Evolutionary conservation across 306 rosid species (phyloP), one percentile per base, ranked within the genome.

Genomic region (Dryas drummondii): DNA sequence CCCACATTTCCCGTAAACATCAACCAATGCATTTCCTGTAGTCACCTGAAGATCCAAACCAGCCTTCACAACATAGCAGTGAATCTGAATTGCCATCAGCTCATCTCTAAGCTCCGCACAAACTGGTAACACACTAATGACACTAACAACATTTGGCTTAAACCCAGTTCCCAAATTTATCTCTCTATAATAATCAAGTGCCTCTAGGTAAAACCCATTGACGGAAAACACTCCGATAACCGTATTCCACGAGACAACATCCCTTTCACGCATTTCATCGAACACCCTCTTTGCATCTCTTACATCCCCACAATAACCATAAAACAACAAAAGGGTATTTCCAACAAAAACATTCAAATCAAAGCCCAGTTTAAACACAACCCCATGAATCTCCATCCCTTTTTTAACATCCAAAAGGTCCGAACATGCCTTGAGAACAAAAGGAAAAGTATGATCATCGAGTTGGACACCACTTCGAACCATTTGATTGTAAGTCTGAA

Each of bases 1-100:
- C 74, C 94, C 85, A 71, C 97, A 87, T 82, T 94, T 94, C 71
- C 98, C 97, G 6, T 91, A 91, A 45, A 81, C 96, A 78, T 94
- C 93, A 66, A 94, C 83, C 81, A 94, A 78, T 0, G 90, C 89
- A 83, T 94, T 94, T 67, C 88, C 81, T 75, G 81, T 76, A 58
- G 83, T 91, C 10, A 88, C 78, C 15, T 83, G 82, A 73, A 53
- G 72, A 78, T 80, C 85, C 86, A 90, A 81, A 58, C 97, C 98
- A 83, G 76, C 88, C 85, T 94, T 94, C 82, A 78, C 71, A 71
- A 66, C 87, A 89, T 82, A 91, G 72, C 93, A 86, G 52, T 94
- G 98, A 47, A 91, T 80, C 42, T 82, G 50, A 19, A 84, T 79
- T 2, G 89, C 86, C 87, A 87, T 84, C 63, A 70, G 61, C 78